Percentiles rank a stretch among this genome's conserved stretches.
phyloP scores from a whole-genome alignment of 1,284 basidiomycete genomes.

The Marasmius oreades region DNA sequence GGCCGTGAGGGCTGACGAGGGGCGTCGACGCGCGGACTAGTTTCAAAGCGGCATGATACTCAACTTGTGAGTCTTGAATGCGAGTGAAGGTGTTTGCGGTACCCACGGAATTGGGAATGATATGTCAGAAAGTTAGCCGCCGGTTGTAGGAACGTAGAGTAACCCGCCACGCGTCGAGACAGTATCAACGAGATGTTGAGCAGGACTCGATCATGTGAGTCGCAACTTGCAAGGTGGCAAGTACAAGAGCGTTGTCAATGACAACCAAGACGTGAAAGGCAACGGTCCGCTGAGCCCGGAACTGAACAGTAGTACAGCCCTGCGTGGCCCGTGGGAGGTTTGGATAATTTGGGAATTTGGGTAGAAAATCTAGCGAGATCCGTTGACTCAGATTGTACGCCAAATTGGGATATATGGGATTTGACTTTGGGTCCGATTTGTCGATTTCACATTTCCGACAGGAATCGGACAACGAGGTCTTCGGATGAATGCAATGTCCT shows the following conservation, averaged over 20 bases:
- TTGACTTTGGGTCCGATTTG: neutral
- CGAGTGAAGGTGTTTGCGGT: neutral
- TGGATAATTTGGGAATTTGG: neutral
- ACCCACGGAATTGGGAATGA: neutral
- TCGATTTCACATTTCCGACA: neutral
- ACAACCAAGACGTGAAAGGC: neutral
- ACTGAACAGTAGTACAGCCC: neutral
- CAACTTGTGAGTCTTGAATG: no score
- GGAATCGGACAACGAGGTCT: neutral
- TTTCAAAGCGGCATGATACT: no score
- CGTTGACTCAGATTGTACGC: neutral
- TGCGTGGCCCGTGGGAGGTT: neutral
- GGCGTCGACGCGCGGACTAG: no score
- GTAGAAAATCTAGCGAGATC: neutral
- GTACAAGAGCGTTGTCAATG: neutral
- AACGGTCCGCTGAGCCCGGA: constrained; percentile 3
- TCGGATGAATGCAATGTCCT: neutral
- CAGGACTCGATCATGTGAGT: no score
- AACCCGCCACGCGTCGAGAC: neutral
- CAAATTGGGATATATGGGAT: neutral
- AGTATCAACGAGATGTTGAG: neutral
- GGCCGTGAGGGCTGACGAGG: no score
- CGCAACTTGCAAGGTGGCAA: no score
- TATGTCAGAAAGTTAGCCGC: neutral
- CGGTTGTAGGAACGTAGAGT: neutral